Evolutionary conservation across 345 rosid species (phyloP), one percentile per base, ranked within the genome.

Genomic region (Moringa oleifera): DNA sequence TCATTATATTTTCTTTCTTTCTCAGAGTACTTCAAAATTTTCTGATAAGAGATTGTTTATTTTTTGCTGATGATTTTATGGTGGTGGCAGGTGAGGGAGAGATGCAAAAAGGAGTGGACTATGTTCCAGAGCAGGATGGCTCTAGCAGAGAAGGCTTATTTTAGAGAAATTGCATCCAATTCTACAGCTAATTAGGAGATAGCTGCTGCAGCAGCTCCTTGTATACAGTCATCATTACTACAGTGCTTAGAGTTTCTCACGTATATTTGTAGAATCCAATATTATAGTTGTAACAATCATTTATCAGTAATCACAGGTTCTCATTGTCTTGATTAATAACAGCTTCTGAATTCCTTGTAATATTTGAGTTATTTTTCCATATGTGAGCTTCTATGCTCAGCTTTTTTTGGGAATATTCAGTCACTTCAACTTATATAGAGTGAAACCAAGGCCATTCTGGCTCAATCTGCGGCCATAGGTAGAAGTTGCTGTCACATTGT

Each of bases 81-180:
- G 16, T 55, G 51, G 10, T 66, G 57, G 23, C 81, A 90, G 97
- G 99, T 90, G 65, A 86, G 86, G 77, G 96, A 88, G 57, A 82
- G 99, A 76, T 94, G 97, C 65, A 79, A 65, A 71, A 76, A 63
- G 66, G 99, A 94, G 66, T 94, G 99, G 99, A 72, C 69, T 0
- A 79, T 88, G 78, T 91, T 90, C 67, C 85, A 80, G 66, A 73
- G 66, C 18, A 78, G 97, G 57, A 33, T 90, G 75, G 36, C 77
- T 0, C 62, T 53, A 13, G 90, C 99, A 16, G 99, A 94, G 61
- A 72, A 68, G 23, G 77, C 74, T 47, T 90, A 93, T 76, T 79
- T 70, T 20, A 73, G 68, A 68, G 56, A 76, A 33, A 59, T 66
- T 2, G 81, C 77, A 41, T 53, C 81, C 51, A 81, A 81, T 66